Evolutionary conservation across 2,329 filamentous ascomycete genomes (phyloP).

Genomic region (Calycina herbarum): DNA sequence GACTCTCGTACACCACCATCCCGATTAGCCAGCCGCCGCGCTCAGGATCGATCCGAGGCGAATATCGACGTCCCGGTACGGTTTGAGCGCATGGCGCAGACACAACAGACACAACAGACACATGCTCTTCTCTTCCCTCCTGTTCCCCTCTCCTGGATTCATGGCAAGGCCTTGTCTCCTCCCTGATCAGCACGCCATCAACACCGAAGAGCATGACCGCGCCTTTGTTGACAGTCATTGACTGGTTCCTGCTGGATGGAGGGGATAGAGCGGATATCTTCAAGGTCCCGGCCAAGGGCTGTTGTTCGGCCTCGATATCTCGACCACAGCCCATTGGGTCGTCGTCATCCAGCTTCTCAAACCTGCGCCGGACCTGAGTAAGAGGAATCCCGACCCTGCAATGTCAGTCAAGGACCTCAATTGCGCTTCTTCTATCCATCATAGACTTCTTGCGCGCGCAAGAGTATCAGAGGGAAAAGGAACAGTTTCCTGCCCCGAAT

Average conservation of each 20-base stretch:
- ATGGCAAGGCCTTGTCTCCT: conserved; percentile 14
- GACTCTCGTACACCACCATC: conserved; percentile 9
- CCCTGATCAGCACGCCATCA: conserved; percentile 15
- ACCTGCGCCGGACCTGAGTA: conserved; percentile 17
- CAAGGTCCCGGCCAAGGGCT: conserved; percentile 22
- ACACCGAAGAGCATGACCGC: conserved; percentile 18
- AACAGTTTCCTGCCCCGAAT: neutral
- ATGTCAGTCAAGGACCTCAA: neutral
- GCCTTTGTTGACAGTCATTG: conserved; percentile 18
- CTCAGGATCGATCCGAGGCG: conserved; percentile 16
- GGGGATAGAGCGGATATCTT: neutral
- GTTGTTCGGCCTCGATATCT: conserved; percentile 27
- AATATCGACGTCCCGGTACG: conserved; percentile 28
- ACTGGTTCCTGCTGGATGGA: neutral
- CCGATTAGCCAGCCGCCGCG: conserved; percentile 28
- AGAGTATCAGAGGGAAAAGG: neutral
- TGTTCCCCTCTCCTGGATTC: neutral
- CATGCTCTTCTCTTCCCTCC: neutral
- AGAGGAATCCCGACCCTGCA: conserved; percentile 20
- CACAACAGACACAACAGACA: conserved; percentile 16
- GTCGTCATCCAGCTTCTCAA: conserved; percentile 27
- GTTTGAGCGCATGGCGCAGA: conserved; percentile 23
- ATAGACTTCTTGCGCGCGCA: neutral
- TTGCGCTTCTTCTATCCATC: neutral
- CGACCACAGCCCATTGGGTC: conserved; percentile 28